Conservation (phyloP, 805 yeast species). For the Pichia kluyveri region DNA sequence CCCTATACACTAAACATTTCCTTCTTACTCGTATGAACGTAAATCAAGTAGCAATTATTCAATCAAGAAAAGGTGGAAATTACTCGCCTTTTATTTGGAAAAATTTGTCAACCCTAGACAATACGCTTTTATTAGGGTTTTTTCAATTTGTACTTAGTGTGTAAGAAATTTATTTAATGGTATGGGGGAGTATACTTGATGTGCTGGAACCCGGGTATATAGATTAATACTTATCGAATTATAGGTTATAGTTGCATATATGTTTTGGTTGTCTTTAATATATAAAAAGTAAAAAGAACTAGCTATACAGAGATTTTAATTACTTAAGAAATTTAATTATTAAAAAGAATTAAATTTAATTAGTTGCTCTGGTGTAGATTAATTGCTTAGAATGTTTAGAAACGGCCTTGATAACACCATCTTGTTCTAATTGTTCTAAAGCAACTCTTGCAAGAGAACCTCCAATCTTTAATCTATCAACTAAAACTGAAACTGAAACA, state of each 20-base stretch:
- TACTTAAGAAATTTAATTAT: not conserved
- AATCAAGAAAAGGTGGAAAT: not conserved
- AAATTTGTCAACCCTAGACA: not conserved
- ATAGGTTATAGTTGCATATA: not conserved
- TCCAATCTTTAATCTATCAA: constrained; percentile 98
- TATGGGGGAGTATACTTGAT: too few species aligned
- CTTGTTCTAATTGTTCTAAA: constrained; percentile 86
- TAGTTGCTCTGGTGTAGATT: constrained; percentile 84
- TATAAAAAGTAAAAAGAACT: not conserved
- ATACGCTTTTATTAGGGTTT: not conserved
- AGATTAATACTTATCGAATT: too few species aligned
- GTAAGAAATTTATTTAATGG: too few species aligned
- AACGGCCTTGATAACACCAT: constrained; percentile 92
- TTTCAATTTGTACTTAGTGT: too few species aligned
- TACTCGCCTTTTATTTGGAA: not conserved
- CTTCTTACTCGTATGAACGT: too few species aligned
- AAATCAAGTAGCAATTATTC: not conserved
- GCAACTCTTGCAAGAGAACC: constrained; percentile 99
- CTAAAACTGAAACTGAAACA: constrained; percentile 95
- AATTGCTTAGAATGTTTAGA: constrained; percentile 94
- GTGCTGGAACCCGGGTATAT: too few species aligned
- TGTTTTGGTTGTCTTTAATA: not conserved
- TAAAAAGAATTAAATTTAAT: constrained; percentile 29
- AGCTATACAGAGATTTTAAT: not conserved
- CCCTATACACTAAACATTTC: not conserved